These are phyloP conservation scores for Rhizoctonia solani DNA, from an alignment of 1,284 basidiomycete species.

Conservation along the genomic window DNA sequence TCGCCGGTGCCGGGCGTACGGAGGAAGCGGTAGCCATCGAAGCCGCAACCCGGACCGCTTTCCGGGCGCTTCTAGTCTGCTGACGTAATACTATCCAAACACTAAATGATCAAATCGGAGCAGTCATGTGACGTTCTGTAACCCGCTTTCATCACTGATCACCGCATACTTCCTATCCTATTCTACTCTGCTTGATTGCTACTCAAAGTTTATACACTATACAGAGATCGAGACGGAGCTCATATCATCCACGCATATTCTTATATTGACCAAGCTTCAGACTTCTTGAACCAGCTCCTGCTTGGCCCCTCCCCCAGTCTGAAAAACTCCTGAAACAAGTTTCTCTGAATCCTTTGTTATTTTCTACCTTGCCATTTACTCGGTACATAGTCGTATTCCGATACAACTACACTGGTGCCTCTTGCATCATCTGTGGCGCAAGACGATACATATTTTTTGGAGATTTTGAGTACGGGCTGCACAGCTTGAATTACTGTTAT, in stretches of 20 bases:
- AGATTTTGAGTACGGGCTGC: neutral
- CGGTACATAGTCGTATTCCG: neutral
- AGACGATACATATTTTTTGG: neutral
- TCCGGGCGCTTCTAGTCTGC: constrained; percentile 14
- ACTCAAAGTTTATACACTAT: neutral
- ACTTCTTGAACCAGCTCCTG: neutral
- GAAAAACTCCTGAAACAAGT: constrained; percentile 32
- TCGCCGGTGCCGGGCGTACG: constrained; percentile 1
- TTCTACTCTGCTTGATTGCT: neutral
- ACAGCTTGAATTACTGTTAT: constrained; percentile 15
- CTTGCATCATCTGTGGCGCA: too few relatives aligned
- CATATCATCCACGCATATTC: neutral
- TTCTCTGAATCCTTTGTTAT: neutral
- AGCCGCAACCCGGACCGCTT: constrained; percentile 10
- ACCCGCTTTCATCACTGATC: constrained; percentile 34
- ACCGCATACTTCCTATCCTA: constrained; percentile 23
- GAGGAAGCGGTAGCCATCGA: neutral
- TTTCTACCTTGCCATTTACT: neutral
- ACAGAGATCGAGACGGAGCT: neutral
- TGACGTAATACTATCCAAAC: neutral
- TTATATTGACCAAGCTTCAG: neutral
- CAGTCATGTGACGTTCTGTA: constrained; percentile 17
- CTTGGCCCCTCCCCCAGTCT: constrained; percentile 21
- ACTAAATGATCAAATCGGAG: neutral
- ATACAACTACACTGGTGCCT: too few relatives aligned